Evolutionary conservation across 345 rosid species (phyloP), one percentile per base, ranked within the genome.

Genomic region (Eucalyptus tenuipes): DNA sequence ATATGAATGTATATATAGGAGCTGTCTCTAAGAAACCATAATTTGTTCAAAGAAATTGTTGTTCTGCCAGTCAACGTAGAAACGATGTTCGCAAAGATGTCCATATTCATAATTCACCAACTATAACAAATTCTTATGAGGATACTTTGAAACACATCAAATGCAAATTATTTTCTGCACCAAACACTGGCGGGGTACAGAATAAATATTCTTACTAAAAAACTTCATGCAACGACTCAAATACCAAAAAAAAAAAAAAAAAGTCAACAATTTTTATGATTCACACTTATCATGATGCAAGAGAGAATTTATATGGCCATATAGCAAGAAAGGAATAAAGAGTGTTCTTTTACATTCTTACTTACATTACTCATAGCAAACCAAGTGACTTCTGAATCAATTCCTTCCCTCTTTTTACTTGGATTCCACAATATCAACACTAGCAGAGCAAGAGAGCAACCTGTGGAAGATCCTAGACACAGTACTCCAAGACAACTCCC

Each of bases 401-500:
- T 75, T 40, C 44, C 84, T 75, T 11, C 25, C 47, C 44, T 75
- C 29, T 75, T 75, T 20, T 75, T 11, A 75, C 47, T 75, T 24
- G 33, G 85, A 90, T 61, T 94, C 95, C 75, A 89, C 92, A 64
- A 92, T 95, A 90, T 94, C 95, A 37, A 95, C 92, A 40, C 90
- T 93, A 68, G 95, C 91, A 86, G 94, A 87, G 89, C 95, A 95
- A 66, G 95, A 92, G 87, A 94, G 87, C 91, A 95, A 88, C 92
- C 92, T 90, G 88, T 86, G 93, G 61, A 94, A 92, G 81, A 95
- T 88, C 89, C 93, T 90, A 57, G 90, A 89, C 90, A 93, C 57
- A 42, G 94, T 92, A 59, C 68, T 37, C 90, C 95, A 93, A 40
- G 97, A 95, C 44, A 93, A 87, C 86, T 92, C 94, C 92, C 91